A percentile compares a stretch with the other conserved stretches of the same genome.
Conservation (phyloP, 345 rosid species). For the Firmiana major region DNA sequence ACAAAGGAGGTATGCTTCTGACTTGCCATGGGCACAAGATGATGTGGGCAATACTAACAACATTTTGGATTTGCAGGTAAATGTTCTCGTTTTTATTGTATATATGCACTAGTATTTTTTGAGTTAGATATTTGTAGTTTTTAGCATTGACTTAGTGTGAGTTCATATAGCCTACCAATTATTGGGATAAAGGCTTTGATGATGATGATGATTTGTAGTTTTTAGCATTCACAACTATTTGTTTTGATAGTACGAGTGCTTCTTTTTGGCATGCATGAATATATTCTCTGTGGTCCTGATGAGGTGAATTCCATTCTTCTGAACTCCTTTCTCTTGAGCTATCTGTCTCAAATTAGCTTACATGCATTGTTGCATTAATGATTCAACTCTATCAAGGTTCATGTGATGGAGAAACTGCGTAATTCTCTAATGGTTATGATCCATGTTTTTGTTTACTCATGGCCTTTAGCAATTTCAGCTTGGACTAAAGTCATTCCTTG, state of each 20-base stretch:
- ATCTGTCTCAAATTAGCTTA: neutral
- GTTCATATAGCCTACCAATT: too few relatives aligned
- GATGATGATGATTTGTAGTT: neutral
- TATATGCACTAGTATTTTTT: neutral
- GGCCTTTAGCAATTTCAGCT: neutral
- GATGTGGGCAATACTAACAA: constrained; percentile 77
- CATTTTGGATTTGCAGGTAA: constrained; percentile 83
- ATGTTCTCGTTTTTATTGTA: neutral
- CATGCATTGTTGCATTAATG: neutral
- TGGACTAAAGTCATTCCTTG: neutral
- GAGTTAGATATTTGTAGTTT: neutral
- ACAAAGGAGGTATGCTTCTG: constrained; percentile 79
- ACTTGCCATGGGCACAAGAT: constrained; percentile 77
- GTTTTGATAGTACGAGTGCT: neutral
- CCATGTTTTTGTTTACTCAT: neutral
- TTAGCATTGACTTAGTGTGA: too few relatives aligned
- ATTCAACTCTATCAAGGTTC: neutral
- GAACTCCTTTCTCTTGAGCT: neutral
- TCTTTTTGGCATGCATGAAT: neutral
- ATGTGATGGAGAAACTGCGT: neutral
- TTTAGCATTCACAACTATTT: neutral
- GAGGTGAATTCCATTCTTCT: neutral
- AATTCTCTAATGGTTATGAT: neutral
- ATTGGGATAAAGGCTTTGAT: too few relatives aligned
- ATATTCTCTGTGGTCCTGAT: neutral